phyloP scores from a whole-genome alignment of 768 basidiomycete species.

The Suillus subaureus region DNA sequence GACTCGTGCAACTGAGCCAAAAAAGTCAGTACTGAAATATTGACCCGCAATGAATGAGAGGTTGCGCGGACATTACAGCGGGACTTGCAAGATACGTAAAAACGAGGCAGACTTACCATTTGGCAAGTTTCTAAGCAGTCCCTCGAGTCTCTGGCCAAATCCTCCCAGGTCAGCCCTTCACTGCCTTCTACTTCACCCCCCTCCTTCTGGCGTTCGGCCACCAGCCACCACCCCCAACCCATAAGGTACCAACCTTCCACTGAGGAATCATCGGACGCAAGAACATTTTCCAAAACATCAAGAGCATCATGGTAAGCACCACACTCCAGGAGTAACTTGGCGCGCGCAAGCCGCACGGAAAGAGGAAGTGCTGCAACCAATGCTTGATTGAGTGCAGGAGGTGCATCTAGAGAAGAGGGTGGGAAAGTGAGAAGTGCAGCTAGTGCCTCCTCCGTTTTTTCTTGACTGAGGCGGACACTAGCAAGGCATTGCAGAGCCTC shows the following conservation, averaged over 20 bases:
- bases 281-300: slow-evolving; percentile 73
- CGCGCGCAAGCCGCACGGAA: slow-evolving; percentile 68
- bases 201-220: slow-evolving; percentile 72
- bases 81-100: neutral
- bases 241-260: slow-evolving; percentile 95
- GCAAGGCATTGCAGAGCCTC: slow-evolving; percentile 83
- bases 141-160: slow-evolving; percentile 75
- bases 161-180: slow-evolving; percentile 64
- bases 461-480: slow-evolving; percentile 87
- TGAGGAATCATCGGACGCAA: slow-evolving; percentile 81
- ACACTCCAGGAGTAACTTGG: slow-evolving; percentile 84
- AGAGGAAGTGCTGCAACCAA: slow-evolving; percentile 51
- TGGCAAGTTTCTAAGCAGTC: slow-evolving; percentile 86
- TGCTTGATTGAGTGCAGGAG: slow-evolving; percentile 22
- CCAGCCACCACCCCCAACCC: slow-evolving; percentile 90
- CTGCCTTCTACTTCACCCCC: slow-evolving; percentile 37
- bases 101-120: slow-evolving; percentile 51
- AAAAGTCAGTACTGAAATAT: slow-evolving; percentile 11
- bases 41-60: neutral
- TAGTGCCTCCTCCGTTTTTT: slow-evolving; percentile 77
- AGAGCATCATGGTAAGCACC: slow-evolving; percentile 70
- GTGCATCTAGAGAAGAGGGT: slow-evolving; percentile 11
- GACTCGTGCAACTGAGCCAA: slow-evolving; percentile 61
- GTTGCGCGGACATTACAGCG: neutral
- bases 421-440: slow-evolving; percentile 36